Base-by-base conservation (phyloP, 1,284 basidiomycete species). In the Papiliotrema flavescens region DNA sequence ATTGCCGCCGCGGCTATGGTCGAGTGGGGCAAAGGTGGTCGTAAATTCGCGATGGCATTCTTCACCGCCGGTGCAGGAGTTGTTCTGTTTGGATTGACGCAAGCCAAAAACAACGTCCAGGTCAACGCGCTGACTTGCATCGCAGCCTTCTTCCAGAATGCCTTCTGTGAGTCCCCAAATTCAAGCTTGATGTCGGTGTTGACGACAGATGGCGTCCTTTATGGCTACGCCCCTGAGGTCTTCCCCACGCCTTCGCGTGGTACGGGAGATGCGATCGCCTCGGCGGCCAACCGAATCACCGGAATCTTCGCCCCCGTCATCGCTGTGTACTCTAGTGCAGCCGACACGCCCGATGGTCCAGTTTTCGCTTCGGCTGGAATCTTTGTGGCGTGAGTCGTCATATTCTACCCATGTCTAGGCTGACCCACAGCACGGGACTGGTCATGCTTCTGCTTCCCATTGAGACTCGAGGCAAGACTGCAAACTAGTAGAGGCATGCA, bases 241-340 rank as follows among this genome's bases (percentile, higher is more conserved):
- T 86, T 86, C 75, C 83, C 84, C 0, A 82, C 83, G 0, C 83
- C 83, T 1, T 81, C 82, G 53, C 78, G 85, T 39, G 85, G 84
- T 4, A 85, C 85, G 0, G 85, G 83, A 3, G 83, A 85, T 59
- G 84, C 84, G 0, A 71, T 85, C 28, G 78, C 81, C 56, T 74
- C 80, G 56, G 79, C 79, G 5, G 75, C 81, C 54, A 83, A 83
- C 65, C 78, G 84, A 39, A 75, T 85, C 40, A 78, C 79, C 40
- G 84, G 84, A 20, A 74, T 85, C 49, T 56, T 70, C 34, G 66
- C 66, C 3, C 67, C 67, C 37, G 56, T 69, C 58, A 66, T 69
- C 41, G 63, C 60, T 35, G 57, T 70, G 53, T 65, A 57, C 59
- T 61, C 60, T 17, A 40, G 17, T 13, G 61, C 61, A 1, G 48